Conservation (phyloP, 2,329 filamentous ascomycete genomes). For the Penicillium brasilianum region DNA sequence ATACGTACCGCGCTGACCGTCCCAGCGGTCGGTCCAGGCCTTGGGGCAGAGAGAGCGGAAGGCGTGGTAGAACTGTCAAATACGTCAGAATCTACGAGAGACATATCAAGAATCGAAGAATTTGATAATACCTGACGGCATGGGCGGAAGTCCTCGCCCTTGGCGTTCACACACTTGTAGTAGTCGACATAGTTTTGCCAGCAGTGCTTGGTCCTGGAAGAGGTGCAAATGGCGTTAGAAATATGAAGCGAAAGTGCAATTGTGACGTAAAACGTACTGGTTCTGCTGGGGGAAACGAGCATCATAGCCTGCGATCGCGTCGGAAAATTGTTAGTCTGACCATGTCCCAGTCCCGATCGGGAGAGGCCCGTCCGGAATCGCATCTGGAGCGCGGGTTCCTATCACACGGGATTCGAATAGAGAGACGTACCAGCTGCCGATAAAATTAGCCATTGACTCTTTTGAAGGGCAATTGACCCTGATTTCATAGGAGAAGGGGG, state of each 20-base stretch:
- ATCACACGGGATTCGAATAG: slow-evolving; percentile 19
- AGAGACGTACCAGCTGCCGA: slow-evolving; percentile 55
- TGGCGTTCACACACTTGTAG: slow-evolving; percentile 98
- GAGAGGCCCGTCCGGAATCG: slow-evolving; percentile 14
- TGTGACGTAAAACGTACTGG: slow-evolving; percentile 47
- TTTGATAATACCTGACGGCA: slow-evolving; percentile 79
- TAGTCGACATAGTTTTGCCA: slow-evolving; percentile 99
- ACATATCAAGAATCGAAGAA: neutral
- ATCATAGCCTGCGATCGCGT: slow-evolving; percentile 77
- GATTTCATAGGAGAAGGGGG: slow-evolving; percentile 28
- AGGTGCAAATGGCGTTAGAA: slow-evolving; percentile 21
- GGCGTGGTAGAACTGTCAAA: slow-evolving; percentile 83
- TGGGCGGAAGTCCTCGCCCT: slow-evolving; percentile 97
- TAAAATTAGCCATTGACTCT: slow-evolving; percentile 49
- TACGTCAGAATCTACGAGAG: slow-evolving; percentile 12
- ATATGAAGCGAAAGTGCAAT: neutral
- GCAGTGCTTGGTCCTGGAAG: slow-evolving; percentile 85
- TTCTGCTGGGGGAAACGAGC: slow-evolving; percentile 99
- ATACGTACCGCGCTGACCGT: slow-evolving; percentile 88
- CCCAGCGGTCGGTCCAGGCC: slow-evolving; percentile 92
- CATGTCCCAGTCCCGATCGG: slow-evolving; percentile 23
- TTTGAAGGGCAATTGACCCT: slow-evolving; percentile 34
- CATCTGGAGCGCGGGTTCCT: slow-evolving; percentile 15
- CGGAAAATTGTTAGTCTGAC: slow-evolving; percentile 39
- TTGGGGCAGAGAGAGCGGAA: slow-evolving; percentile 98